Percentiles rank a stretch among this genome's conserved stretches.
These are phyloP conservation scores for Ilyonectria robusta DNA, from an alignment of 2,329 filamentous ascomycete species.

Conservation along the genomic window DNA sequence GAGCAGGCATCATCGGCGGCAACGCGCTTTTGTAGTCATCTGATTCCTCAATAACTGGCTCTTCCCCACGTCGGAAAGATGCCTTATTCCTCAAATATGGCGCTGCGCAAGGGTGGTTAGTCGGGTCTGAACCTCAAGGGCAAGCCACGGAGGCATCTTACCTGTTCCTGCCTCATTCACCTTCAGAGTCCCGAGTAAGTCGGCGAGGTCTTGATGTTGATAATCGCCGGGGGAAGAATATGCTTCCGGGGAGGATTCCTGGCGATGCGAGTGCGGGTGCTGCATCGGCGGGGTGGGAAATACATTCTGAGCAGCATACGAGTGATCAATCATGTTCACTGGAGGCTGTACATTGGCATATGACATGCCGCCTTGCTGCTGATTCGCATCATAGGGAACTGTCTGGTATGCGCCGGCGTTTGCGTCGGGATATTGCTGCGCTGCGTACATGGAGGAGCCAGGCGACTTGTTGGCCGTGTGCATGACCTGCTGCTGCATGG, in stretches of 20 bases:
- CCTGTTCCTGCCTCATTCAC: slow-evolving; percentile 90
- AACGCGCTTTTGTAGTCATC: slow-evolving; percentile 81
- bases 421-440: slow-evolving; percentile 65
- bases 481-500: slow-evolving; percentile 64
- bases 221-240: slow-evolving; percentile 75
- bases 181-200: slow-evolving; percentile 87
- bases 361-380: slow-evolving; percentile 63
- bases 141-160: slow-evolving; percentile 60
- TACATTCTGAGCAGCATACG: slow-evolving; percentile 63
- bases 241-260: slow-evolving; percentile 60
- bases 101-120: slow-evolving; percentile 63
- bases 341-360: slow-evolving; percentile 68
- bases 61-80: slow-evolving; percentile 66
- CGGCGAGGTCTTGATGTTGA: slow-evolving; percentile 79
- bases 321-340: slow-evolving; percentile 65
- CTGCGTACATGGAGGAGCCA: slow-evolving; percentile 62
- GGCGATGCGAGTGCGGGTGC: slow-evolving; percentile 43
- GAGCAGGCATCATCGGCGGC: slow-evolving; percentile 76
- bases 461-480: slow-evolving; percentile 57
- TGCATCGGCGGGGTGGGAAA: slow-evolving; percentile 68
- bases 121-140: slow-evolving; percentile 26
- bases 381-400: slow-evolving; percentile 62
- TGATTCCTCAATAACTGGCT: slow-evolving; percentile 76
- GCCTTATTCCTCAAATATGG: slow-evolving; percentile 84
- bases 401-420: slow-evolving; percentile 61